These are phyloP conservation scores for Suillus spraguei DNA, from an alignment of 768 basidiomycete genomes.

Conservation along the genomic window DNA sequence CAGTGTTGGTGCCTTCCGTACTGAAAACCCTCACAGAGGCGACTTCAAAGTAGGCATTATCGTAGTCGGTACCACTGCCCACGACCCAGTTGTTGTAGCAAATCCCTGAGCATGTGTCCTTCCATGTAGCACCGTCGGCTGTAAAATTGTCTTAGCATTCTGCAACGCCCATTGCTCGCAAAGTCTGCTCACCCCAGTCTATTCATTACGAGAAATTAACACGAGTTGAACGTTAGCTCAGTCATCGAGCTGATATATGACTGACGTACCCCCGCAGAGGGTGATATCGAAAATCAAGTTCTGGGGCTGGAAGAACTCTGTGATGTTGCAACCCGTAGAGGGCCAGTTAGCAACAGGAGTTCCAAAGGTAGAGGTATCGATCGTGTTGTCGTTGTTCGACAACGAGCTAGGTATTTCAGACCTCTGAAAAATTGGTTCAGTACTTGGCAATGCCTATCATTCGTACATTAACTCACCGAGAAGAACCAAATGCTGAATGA, in stretches of 20 bases:
- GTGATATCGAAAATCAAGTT: constrained; percentile 76
- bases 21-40: constrained; percentile 56
- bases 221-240: constrained; percentile 33
- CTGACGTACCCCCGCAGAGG: constrained; percentile 57
- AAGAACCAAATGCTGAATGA: constrained; percentile 34
- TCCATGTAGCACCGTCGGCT: constrained; percentile 46
- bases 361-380: constrained; percentile 61
- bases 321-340: constrained; percentile 52
- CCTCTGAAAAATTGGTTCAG: constrained; percentile 20
- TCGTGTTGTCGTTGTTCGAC: constrained; percentile 48
- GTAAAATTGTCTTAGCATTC: neutral
- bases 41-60: constrained; percentile 75
- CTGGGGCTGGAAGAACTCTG: constrained; percentile 60
- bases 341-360: constrained; percentile 74
- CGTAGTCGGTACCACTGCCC: constrained; percentile 60
- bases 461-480: constrained; percentile 21
- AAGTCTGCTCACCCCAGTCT: constrained; percentile 35
- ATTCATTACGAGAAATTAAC: neutral
- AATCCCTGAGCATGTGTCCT: constrained; percentile 62
- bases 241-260: constrained; percentile 13
- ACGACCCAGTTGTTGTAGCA: constrained; percentile 76
- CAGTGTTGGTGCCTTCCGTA: constrained; percentile 30
- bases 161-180: too few relatives aligned
- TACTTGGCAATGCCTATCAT: neutral
- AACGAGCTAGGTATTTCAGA: constrained; percentile 49